These are phyloP conservation scores for Cystobasidium slooffiae DNA, from an alignment of 1,284 basidiomycete species.

Conservation along the genomic window DNA sequence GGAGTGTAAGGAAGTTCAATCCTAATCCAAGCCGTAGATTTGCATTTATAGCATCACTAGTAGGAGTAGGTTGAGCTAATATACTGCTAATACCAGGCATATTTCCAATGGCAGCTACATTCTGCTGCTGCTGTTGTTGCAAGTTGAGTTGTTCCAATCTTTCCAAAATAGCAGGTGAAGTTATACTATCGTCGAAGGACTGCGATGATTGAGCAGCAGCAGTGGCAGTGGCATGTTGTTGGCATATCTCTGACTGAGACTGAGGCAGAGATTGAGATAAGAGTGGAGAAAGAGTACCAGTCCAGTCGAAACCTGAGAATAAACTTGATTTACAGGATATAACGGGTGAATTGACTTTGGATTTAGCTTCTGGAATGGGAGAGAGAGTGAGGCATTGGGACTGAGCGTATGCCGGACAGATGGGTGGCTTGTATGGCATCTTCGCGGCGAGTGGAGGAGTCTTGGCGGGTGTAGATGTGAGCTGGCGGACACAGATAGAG, in stretches of 20 bases:
- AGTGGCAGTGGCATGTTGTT: too few relatives aligned
- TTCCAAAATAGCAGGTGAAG: constrained; percentile 11
- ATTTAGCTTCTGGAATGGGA: constrained; percentile 26
- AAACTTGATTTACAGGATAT: neutral
- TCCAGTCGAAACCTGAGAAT: neutral
- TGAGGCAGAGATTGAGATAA: neutral
- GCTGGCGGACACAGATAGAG: too few relatives aligned
- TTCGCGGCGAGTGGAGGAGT: neutral
- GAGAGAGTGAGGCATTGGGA: constrained; percentile 33
- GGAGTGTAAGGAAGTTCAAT: neutral
- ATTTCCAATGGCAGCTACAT: neutral
- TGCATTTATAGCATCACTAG: neutral
- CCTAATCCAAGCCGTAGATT: neutral
- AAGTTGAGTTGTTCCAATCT: constrained; percentile 13
- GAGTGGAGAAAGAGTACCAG: neutral
- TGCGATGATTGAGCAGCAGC: too few relatives aligned
- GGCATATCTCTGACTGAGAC: neutral
- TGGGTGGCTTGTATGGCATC: constrained; percentile 33
- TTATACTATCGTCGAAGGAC: neutral
- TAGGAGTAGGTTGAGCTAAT: neutral
- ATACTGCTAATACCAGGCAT: neutral
- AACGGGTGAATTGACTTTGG: constrained; percentile 4
- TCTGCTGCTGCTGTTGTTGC: constrained; percentile 2
- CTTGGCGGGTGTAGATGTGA: too few relatives aligned
- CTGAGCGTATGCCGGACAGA: constrained; percentile 33